phyloP scores from a whole-genome alignment of 1,139 yeast genomes.

The Lodderomyces beijingensis region DNA sequence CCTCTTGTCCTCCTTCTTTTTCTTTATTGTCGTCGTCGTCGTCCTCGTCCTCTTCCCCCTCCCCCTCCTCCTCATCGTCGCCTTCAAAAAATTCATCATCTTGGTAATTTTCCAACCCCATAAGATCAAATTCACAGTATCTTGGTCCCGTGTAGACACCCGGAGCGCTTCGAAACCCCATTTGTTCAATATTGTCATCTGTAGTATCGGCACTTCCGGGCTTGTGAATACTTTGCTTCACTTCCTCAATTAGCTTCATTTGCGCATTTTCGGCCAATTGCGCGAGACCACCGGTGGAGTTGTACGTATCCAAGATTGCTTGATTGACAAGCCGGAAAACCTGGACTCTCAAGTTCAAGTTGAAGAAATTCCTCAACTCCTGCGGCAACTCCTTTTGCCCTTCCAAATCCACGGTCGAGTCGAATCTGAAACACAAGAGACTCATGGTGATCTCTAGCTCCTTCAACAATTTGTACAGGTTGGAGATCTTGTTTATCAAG shows the following conservation, averaged over 20 bases:
- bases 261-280: constrained; percentile 12
- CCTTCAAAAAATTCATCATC: neutral
- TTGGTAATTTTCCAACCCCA: neutral
- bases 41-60: constrained; percentile 3
- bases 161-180: too few species aligned
- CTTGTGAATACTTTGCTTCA: constrained; percentile 4
- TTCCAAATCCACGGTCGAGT: constrained; percentile 27
- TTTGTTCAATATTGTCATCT: constrained; percentile 1
- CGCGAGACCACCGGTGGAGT: constrained; percentile 11
- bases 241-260: constrained; percentile 13
- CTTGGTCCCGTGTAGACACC: constrained; percentile 4
- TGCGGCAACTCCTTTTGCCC: constrained; percentile 48
- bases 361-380: constrained; percentile 47
- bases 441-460: constrained; percentile 74
- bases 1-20: neutral
- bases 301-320: constrained; percentile 32
- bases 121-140: constrained; percentile 2
- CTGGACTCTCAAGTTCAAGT: constrained; percentile 50
- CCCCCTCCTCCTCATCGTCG: neutral
- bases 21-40: constrained; percentile 4
- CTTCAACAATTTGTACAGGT: constrained; percentile 47
- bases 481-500: constrained; percentile 53
- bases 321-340: constrained; percentile 59
- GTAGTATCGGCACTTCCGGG: constrained; percentile 1
- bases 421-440: constrained; percentile 51